Evolutionary conservation across 495 filamentous ascomycete species (phyloP).

Genomic region (Penicillium steckii): DNA sequence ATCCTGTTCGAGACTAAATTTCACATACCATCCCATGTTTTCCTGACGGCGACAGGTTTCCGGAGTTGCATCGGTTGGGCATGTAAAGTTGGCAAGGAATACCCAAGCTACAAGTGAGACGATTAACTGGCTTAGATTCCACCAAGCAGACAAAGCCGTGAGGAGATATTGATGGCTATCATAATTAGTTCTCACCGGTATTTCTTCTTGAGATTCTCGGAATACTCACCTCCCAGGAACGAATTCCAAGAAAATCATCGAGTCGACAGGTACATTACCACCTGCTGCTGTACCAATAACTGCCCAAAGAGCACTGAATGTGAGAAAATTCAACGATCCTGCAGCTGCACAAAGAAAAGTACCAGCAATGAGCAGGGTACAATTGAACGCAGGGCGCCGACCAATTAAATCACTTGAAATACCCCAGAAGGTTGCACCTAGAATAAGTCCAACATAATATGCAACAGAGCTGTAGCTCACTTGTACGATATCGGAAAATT

Average conservation of each 20-base stretch:
- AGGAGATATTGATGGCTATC: conserved; percentile 32
- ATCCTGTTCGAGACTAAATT: background rate
- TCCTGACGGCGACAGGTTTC: conserved; percentile 24
- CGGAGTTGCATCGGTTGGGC: conserved; percentile 24
- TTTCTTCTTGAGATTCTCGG: too few relatives aligned
- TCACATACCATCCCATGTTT: conserved; percentile 36
- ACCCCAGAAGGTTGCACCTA: conserved; percentile 37
- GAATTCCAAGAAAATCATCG: conserved; percentile 34
- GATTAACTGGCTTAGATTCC: conserved; percentile 34
- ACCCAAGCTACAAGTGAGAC: conserved; percentile 35
- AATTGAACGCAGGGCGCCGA: conserved; percentile 12
- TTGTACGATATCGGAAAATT: conserved; percentile 26
- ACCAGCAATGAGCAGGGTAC: conserved; percentile 2
- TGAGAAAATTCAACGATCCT: conserved; percentile 29
- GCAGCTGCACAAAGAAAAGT: conserved; percentile 30
- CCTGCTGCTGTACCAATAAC: conserved; percentile 34
- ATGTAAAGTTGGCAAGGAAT: conserved; percentile 33
- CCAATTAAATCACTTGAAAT: conserved; percentile 33
- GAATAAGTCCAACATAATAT: conserved; percentile 35
- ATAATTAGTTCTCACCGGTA: too few relatives aligned
- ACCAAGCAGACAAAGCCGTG: conserved; percentile 32
- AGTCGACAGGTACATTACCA: conserved; percentile 35
- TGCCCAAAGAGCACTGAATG: conserved; percentile 35
- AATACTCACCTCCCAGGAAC: conserved; percentile 28
- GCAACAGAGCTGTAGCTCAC: conserved; percentile 38